Percentiles rank a stretch among this genome's conserved stretches.
phyloP scores from a whole-genome alignment of 2,329 filamentous ascomycete genomes.

The Fusarium anthophilum region DNA sequence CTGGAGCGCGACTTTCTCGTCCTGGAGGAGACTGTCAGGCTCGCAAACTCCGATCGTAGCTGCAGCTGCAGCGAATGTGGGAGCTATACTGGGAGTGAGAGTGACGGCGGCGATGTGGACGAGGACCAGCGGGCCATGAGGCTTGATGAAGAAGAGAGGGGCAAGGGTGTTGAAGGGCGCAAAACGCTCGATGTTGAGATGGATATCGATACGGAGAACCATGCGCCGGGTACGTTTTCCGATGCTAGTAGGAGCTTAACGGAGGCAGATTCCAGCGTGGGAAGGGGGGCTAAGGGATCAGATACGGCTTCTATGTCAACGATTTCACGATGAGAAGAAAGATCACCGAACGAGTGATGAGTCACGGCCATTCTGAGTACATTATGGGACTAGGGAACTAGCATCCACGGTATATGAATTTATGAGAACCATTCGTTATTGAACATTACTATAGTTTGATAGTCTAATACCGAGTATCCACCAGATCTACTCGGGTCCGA shows the following conservation, averaged over 20 bases:
- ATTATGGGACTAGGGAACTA: conserved; percentile 3
- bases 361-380: background rate
- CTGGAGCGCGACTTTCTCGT: conserved; percentile 74
- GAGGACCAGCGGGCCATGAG: conserved; percentile 33
- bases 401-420: background rate
- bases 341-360: background rate
- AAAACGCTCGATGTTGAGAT: conserved; percentile 33
- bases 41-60: conserved; percentile 56
- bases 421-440: background rate
- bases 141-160: conserved; percentile 21
- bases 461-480: conserved; percentile 4
- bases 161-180: conserved; percentile 14
- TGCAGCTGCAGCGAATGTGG: conserved; percentile 54
- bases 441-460: background rate
- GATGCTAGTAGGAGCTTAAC: conserved; percentile 52
- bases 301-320: conserved; percentile 52
- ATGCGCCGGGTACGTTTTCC: conserved; percentile 44
- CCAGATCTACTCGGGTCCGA: background rate
- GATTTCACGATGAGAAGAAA: conserved; percentile 31
- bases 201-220: conserved; percentile 36
- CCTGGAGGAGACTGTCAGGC: conserved; percentile 70
- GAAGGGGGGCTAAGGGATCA: conserved; percentile 47
- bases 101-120: conserved; percentile 29
- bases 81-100: conserved; percentile 44
- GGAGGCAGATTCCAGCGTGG: conserved; percentile 50